These are phyloP conservation scores for Cytospora paraplurivora DNA, from an alignment of 2,329 filamentous ascomycete species.

Conservation along the genomic window DNA sequence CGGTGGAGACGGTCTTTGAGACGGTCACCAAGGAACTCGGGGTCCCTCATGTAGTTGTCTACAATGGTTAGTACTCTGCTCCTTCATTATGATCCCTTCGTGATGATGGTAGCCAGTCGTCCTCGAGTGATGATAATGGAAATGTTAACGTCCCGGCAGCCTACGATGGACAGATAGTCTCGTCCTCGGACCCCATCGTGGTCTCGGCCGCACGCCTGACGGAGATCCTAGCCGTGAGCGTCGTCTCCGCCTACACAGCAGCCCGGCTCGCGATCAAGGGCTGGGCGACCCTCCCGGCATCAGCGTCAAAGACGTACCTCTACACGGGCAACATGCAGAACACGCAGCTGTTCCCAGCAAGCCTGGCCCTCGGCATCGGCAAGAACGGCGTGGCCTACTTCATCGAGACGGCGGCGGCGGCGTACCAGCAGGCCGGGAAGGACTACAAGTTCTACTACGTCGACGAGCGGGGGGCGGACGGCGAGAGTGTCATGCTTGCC, in stretches of 20 bases:
- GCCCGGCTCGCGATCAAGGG: conserved; percentile 19
- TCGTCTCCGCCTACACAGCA: conserved; percentile 16
- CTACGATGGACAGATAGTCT: conserved; percentile 8
- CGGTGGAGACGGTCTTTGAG: conserved; percentile 41
- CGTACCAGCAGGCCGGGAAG: conserved; percentile 13
- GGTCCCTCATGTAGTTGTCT: conserved; percentile 47
- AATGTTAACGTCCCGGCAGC: conserved; percentile 2
- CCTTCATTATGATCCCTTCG: no score
- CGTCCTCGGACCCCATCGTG: not conserved
- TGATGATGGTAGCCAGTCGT: no score
- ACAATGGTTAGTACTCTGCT: conserved; percentile 38
- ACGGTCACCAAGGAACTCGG: conserved; percentile 41
- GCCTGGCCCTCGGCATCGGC: conserved; percentile 8
- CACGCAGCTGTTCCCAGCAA: conserved; percentile 12
- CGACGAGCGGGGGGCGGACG: conserved; percentile 13
- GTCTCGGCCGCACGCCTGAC: conserved; percentile 10
- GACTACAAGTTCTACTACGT: conserved; percentile 18
- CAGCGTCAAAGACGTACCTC: conserved; percentile 16
- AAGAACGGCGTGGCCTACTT: conserved; percentile 19
- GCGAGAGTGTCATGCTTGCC: not conserved
- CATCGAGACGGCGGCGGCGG: conserved; percentile 21
- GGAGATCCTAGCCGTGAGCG: conserved; percentile 6
- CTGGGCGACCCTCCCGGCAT: conserved; percentile 8
- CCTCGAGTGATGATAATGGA: no score
- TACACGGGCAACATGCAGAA: conserved; percentile 22